Percentiles rank a stretch among this genome's conserved stretches.
Evolutionary conservation across 1,139 yeast species (phyloP).

Genomic region (Zygosaccharomyces pseudobailii): DNA sequence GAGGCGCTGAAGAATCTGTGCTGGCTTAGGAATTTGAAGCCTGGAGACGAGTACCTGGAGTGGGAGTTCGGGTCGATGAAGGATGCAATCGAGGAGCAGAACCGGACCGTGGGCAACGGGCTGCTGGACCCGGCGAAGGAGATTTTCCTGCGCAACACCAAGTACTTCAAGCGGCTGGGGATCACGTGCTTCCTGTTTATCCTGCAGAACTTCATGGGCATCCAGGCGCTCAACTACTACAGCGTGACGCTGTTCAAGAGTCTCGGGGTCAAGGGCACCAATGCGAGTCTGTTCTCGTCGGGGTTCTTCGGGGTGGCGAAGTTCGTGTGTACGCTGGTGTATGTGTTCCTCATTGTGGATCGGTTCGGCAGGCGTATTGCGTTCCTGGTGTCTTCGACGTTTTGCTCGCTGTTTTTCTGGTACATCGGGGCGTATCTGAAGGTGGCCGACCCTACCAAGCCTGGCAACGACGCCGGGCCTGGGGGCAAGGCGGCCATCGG

Average conservation of each 20-base stretch:
- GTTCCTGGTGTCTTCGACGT: conserved; percentile 39
- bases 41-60: conserved; percentile 47
- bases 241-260: conserved; percentile 52
- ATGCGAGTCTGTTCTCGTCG: conserved; percentile 50
- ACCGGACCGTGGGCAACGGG: conserved; percentile 42
- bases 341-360: conserved; percentile 46
- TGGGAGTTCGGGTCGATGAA: conserved; percentile 38
- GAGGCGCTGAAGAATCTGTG: conserved; percentile 40
- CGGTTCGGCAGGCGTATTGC: conserved; percentile 45
- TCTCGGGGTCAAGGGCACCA: conserved; percentile 42
- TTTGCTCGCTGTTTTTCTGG: conserved; percentile 48
- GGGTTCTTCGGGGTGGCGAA: conserved; percentile 56
- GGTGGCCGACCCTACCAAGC: conserved; percentile 38
- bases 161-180: conserved; percentile 44
- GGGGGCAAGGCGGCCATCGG: conserved; percentile 50
- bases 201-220: conserved; percentile 58
- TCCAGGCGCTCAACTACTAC: conserved; percentile 57
- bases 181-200: conserved; percentile 46
- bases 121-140: conserved; percentile 31
- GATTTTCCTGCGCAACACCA: conserved; percentile 34
- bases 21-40: conserved; percentile 46
- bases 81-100: conserved; percentile 41
- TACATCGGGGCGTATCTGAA: conserved; percentile 48
- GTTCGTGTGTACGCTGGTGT: conserved; percentile 40
- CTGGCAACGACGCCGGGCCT: conserved; percentile 32